Evolutionary conservation across 192 early-diverging fungal genomes (phyloP).

Genomic region (Coemansia sp.): DNA sequence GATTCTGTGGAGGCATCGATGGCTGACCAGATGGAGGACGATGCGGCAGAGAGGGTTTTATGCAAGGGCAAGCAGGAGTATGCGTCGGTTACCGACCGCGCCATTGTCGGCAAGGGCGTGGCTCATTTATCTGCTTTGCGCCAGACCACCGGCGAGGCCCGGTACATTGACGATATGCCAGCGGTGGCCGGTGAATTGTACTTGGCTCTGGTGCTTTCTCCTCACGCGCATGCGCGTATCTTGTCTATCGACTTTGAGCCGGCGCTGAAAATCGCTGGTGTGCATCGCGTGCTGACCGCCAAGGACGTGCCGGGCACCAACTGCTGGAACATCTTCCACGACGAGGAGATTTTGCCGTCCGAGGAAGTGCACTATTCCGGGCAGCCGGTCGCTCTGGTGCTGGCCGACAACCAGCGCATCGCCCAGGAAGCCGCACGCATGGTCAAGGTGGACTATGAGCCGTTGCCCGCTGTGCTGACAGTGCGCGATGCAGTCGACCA

Average conservation of each 20-base stretch:
- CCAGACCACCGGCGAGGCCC: constrained; percentile 82
- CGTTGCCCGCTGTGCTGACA: constrained; percentile 68
- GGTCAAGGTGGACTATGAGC: constrained; percentile 74
- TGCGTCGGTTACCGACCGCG: constrained; percentile 33
- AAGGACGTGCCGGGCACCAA: constrained; percentile 72
- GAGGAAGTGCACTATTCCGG: constrained; percentile 65
- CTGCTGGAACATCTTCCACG: constrained; percentile 58
- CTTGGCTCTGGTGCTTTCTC: constrained; percentile 66
- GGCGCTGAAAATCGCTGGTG: constrained; percentile 65
- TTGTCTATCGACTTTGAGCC: constrained; percentile 57
- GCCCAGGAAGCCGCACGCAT: constrained; percentile 69
- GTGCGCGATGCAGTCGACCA: constrained; percentile 78
- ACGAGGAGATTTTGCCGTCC: constrained; percentile 82
- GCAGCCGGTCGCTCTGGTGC: constrained; percentile 77
- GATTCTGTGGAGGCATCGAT: constrained; percentile 12
- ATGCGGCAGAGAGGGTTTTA: neutral
- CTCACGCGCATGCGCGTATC: constrained; percentile 69
- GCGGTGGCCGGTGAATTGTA: constrained; percentile 65
- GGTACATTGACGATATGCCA: constrained; percentile 85
- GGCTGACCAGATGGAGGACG: constrained; percentile 23
- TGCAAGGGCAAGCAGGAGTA: constrained; percentile 54
- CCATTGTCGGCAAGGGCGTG: constrained; percentile 65
- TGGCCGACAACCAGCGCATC: constrained; percentile 65
- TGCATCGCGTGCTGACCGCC: constrained; percentile 64
- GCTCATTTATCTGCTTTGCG: constrained; percentile 75